Evolutionary conservation across 2,329 filamentous ascomycete genomes (phyloP), one percentile per base, ranked within the genome.

Genomic region (Neofusicoccum sp.): DNA sequence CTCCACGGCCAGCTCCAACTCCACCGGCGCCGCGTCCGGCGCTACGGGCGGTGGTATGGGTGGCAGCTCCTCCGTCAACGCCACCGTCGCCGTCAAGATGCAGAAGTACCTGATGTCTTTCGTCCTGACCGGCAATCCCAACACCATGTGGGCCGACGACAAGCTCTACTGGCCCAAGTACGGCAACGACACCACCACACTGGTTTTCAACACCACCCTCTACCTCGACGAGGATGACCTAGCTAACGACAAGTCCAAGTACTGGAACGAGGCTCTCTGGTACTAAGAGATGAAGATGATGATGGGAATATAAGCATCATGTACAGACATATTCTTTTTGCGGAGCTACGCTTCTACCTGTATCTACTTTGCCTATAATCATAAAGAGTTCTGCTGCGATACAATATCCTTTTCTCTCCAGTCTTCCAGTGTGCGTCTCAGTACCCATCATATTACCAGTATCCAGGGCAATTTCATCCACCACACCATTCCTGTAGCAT

Each of bases 201-300:
- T 75, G 3, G 66, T 74, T 20, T 70, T 75, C 62, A 74, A 73
- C 60, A 67, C 67, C 3, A 73, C 72, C 24, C 65, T 74, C 33
- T 68, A 67, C 40, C 62, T 65, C 3, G 63, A 65, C 45, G 65
- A 63, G n/a, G 72, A 73, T 61, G 67, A 73, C 48, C 61, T 75
- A n/a, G 71, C 69, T 3, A 75, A 66, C 59, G 66, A 58, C 14
- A 69, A 68, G 65, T 69, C 65, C 38, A 48, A 70, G 28, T 68
- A 66, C 62, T 74, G 71, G 71, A 75, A 74, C 49, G 68, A 73
- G 63, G 72, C 68, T 36, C 62, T 75, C 3, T 73, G 72, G 72
- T 73, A 73, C 56, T 73, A 71, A 24, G 11, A 34, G 7, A 3
- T 24, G 6, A 24, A 4, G n/a, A 33, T 43, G 12, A 36, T 36